Percentiles rank a stretch among this genome's conserved stretches.
Evolutionary conservation across 2,329 filamentous ascomycete genomes (phyloP).

Genomic region (Neocatenulostroma microsporum): DNA sequence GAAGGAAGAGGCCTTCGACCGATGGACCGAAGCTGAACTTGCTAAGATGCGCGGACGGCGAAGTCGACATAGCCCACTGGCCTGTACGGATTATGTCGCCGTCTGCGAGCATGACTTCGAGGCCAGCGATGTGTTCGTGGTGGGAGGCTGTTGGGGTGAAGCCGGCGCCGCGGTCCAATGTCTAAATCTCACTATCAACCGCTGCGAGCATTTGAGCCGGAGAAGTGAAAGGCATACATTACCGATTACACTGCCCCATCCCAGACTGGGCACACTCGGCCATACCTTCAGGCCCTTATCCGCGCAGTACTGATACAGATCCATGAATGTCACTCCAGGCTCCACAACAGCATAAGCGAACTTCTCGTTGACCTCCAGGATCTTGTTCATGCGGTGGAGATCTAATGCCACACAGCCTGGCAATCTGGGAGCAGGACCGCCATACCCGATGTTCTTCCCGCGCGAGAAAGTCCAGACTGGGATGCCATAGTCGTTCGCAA

Average conservation of each 20-base stretch:
- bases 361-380: constrained; percentile 3
- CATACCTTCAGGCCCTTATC: constrained; percentile 27
- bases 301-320: constrained; percentile 28
- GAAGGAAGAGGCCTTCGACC: constrained; percentile 1
- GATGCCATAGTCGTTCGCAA: not conserved
- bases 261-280: constrained; percentile 28
- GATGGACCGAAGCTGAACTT: not conserved
- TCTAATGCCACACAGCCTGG: constrained; percentile 1
- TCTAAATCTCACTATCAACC: too few species aligned
- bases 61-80: constrained; percentile 36
- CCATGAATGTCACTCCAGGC: constrained; percentile 22
- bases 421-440: not conserved
- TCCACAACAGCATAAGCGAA: constrained; percentile 3
- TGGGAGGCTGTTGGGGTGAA: constrained; percentile 34
- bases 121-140: constrained; percentile 31
- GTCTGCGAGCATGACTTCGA: constrained; percentile 32
- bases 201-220: too few species aligned
- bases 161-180: constrained; percentile 36
- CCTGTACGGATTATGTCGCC: constrained; percentile 29
- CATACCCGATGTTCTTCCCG: constrained; percentile 3
- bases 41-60: constrained; percentile 29
- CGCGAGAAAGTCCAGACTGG: constrained; percentile 4
- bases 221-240: too few species aligned
- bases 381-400: constrained; percentile 1
- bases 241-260: constrained; percentile 30